These are phyloP conservation scores for Bassia scoparia DNA, from an alignment of 148 eudicot genomes.

Conservation along the genomic window DNA sequence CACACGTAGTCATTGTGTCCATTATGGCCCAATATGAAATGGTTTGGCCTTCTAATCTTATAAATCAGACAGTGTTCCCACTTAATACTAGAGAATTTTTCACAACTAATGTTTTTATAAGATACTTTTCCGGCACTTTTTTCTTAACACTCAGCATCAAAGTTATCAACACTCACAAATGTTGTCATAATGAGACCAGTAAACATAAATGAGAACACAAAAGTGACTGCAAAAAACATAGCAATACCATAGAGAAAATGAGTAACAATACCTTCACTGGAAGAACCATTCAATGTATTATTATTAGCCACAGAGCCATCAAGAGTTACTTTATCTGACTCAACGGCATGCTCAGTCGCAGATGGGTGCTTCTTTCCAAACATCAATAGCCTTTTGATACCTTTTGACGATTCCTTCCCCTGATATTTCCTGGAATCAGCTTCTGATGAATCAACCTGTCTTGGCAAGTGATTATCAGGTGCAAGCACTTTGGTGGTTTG, in stretches of 20 bases:
- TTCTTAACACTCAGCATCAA: background rate
- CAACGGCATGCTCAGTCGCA: slow-evolving; percentile 44
- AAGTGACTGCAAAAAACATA: background rate
- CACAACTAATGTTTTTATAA: too few relatives aligned
- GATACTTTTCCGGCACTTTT: too few relatives aligned
- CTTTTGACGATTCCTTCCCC: slow-evolving; percentile 69
- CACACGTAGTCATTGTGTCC: too few relatives aligned
- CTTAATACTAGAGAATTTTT: too few relatives aligned
- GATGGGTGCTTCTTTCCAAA: slow-evolving; percentile 69
- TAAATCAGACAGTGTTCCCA: too few relatives aligned
- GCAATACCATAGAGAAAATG: slow-evolving; percentile 1
- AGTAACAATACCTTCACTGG: slow-evolving; percentile 59
- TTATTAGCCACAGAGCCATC: slow-evolving; percentile 37
- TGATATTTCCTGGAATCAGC: slow-evolving; percentile 44
- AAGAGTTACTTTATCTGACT: slow-evolving; percentile 41
- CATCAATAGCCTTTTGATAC: slow-evolving; percentile 70
- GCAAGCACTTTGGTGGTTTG: slow-evolving; percentile 38
- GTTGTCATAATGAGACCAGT: background rate
- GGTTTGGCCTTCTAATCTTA: too few relatives aligned
- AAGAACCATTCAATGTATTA: slow-evolving; percentile 34
- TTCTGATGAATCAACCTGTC: slow-evolving; percentile 44
- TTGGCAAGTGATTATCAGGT: slow-evolving; percentile 39
- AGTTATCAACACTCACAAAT: background rate
- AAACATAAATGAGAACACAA: background rate
- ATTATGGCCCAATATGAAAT: too few relatives aligned